phyloP scores from a whole-genome alignment of 2,329 filamentous ascomycete genomes.

The Colletotrichum tropicicola region DNA sequence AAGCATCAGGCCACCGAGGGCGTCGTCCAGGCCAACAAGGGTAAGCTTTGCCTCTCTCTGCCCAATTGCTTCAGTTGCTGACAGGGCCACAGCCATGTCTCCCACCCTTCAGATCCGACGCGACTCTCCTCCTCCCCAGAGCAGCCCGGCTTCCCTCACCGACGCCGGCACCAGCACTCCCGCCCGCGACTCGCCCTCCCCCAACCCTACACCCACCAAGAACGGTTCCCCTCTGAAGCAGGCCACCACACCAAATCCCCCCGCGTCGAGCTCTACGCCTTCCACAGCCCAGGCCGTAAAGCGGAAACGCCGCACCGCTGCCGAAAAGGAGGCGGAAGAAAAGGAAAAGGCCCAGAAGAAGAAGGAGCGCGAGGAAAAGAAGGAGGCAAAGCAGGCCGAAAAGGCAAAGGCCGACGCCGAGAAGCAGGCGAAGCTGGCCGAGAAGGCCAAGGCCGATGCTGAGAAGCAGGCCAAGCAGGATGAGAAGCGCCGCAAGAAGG shows the following conservation, averaged over 20 bases:
- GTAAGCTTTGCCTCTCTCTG: neutral
- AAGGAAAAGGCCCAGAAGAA: conserved; percentile 38
- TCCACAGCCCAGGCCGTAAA: conserved; percentile 45
- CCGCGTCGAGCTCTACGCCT: conserved; percentile 11
- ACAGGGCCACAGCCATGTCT: neutral
- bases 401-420: conserved; percentile 42
- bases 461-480: conserved; percentile 47
- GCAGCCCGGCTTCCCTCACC: conserved; percentile 41
- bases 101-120: conserved; percentile 10
- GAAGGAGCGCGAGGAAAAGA: conserved; percentile 39
- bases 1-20: conserved; percentile 24
- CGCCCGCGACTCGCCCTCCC: conserved; percentile 44
- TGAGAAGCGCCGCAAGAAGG: conserved; percentile 59
- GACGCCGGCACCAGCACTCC: conserved; percentile 53
- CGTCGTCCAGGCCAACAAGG: conserved; percentile 13
- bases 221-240: neutral
- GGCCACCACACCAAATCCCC: conserved; percentile 12
- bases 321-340: conserved; percentile 47
- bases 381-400: conserved; percentile 47
- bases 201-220: conserved; percentile 33
- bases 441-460: conserved; percentile 39
- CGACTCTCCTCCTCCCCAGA: conserved; percentile 23
- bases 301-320: conserved; percentile 51
- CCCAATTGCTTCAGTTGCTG: neutral
- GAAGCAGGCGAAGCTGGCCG: conserved; percentile 42